A percentile compares a stretch with the other conserved stretches of the same genome.
phyloP scores from a whole-genome alignment of 192 early-diverging fungal genomes.

The Coemansia sp. region DNA sequence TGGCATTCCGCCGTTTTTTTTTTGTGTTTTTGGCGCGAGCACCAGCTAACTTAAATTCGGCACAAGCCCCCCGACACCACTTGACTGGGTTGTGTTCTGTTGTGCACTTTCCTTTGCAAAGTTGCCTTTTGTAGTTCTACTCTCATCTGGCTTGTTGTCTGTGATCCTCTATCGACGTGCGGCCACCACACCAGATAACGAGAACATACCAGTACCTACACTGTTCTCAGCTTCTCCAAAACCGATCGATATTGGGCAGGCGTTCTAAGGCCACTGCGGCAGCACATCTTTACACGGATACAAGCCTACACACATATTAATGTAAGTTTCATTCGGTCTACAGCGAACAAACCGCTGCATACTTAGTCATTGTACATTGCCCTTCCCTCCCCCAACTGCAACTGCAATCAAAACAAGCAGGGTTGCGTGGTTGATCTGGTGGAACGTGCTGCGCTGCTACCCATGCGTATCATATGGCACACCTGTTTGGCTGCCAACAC shows the following conservation, averaged over 20 bases:
- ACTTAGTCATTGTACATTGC: background rate
- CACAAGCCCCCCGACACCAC: background rate
- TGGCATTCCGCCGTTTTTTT: background rate
- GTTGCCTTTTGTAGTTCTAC: background rate
- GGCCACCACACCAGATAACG: background rate
- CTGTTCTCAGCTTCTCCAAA: background rate
- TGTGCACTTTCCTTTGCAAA: background rate
- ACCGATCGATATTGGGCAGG: background rate
- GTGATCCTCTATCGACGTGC: background rate
- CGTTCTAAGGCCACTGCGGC: background rate
- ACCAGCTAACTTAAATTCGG: constrained; percentile 1
- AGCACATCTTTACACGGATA: background rate
- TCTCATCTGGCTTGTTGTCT: background rate
- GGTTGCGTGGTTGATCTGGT: background rate
- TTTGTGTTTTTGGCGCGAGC: background rate
- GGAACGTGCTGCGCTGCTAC: background rate
- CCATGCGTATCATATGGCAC: background rate
- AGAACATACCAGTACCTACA: background rate
- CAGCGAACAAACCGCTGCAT: background rate
- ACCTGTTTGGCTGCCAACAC: background rate
- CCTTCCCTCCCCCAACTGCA: background rate
- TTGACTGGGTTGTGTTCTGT: background rate
- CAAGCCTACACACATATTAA: background rate
- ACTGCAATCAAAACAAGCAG: background rate
- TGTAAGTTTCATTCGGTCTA: constrained; percentile 6